Evolutionary conservation across 2,329 filamentous ascomycete genomes (phyloP).

Genomic region (Cercospora nicotianae): DNA sequence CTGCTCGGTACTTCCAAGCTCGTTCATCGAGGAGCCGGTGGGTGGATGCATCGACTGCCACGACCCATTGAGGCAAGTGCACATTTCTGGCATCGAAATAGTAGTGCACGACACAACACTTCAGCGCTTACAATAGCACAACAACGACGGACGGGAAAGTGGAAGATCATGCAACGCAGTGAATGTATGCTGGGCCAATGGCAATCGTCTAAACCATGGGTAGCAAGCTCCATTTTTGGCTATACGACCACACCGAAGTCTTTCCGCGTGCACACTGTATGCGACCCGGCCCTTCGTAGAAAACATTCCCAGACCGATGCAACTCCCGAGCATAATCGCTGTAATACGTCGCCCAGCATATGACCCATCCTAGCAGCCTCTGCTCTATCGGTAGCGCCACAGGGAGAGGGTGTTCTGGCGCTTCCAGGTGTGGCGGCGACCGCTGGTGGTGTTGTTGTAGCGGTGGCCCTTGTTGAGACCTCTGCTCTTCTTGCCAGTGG

Average conservation of each 20-base stretch:
- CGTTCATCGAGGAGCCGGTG: neutral
- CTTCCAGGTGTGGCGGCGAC: slow-evolving; percentile 99
- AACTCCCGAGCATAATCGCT: slow-evolving; percentile 24
- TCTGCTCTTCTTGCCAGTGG: slow-evolving; percentile 99
- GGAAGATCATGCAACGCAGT: slow-evolving; percentile 3
- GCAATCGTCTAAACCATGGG: slow-evolving; percentile 4
- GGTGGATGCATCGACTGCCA: neutral
- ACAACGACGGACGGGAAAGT: neutral
- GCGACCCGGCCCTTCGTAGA: slow-evolving; percentile 6
- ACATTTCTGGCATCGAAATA: neutral
- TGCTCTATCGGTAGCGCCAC: slow-evolving; percentile 88
- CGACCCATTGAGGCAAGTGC: neutral
- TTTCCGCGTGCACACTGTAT: slow-evolving; percentile 8
- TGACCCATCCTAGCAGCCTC: slow-evolving; percentile 15
- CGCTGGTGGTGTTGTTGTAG: slow-evolving; percentile 97
- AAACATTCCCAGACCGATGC: slow-evolving; percentile 24
- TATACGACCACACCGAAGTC: slow-evolving; percentile 13
- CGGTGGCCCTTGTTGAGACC: slow-evolving; percentile 99
- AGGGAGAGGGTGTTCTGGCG: slow-evolving; percentile 98
- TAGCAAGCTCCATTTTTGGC: slow-evolving; percentile 13
- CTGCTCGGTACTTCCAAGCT: neutral
- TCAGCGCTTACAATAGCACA: neutral
- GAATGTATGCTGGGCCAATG: slow-evolving; percentile 5
- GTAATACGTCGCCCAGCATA: slow-evolving; percentile 20
- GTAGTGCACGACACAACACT: neutral